Conservation (phyloP, 2,329 filamentous ascomycete species). For the Fusarium foetens region DNA sequence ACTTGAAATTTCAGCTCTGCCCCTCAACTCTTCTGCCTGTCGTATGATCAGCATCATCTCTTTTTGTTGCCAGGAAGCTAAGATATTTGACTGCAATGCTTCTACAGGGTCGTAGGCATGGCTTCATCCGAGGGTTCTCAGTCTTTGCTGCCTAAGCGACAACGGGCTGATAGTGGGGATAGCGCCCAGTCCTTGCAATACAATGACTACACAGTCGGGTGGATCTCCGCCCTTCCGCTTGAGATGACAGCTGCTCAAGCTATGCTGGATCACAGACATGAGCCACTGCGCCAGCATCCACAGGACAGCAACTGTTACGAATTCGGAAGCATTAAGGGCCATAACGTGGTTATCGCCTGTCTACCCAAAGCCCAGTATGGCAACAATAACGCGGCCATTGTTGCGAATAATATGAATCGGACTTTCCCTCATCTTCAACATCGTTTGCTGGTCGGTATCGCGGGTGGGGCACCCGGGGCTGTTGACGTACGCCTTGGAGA, state of each 20-base stretch:
- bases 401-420: slow-evolving; percentile 26
- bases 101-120: fast-evolving
- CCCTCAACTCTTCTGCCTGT: background rate
- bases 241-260: slow-evolving; percentile 44
- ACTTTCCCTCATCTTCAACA: slow-evolving; percentile 55
- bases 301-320: slow-evolving; percentile 42
- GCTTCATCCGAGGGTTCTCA: background rate
- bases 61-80: fast-evolving
- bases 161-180: background rate
- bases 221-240: slow-evolving; percentile 45
- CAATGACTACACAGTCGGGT: slow-evolving; percentile 45
- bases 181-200: background rate
- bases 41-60: fast-evolving
- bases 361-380: slow-evolving; percentile 35
- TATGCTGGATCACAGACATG: slow-evolving; percentile 44
- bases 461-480: slow-evolving; percentile 21
- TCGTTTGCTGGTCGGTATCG: slow-evolving; percentile 41
- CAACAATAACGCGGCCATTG: slow-evolving; percentile 35
- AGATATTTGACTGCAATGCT: fast-evolving
- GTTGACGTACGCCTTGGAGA: slow-evolving; percentile 42
- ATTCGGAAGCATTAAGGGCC: slow-evolving; percentile 29
- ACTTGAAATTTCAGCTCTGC: background rate
- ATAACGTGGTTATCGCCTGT: slow-evolving; percentile 45
- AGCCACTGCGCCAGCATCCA: background rate
- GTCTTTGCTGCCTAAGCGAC: background rate